A percentile compares a stretch with the other conserved stretches of the same genome.
Evolutionary conservation across 768 basidiomycete species (phyloP).

Genomic region (Daedaleopsis sinensis): DNA sequence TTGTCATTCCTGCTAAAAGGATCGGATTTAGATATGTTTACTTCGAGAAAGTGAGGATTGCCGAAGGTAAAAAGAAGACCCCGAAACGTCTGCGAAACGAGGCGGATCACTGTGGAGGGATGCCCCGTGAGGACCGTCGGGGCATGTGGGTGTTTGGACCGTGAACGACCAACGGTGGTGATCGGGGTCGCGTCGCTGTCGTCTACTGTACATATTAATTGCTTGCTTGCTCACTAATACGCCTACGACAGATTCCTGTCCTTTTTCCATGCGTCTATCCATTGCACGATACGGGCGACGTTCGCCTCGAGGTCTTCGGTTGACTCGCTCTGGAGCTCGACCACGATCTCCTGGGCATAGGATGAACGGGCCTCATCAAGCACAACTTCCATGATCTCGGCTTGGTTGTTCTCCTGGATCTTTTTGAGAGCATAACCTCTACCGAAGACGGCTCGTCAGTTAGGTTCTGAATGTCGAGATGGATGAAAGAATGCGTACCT

Average conservation of each 20-base stretch:
- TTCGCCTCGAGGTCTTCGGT: slow-evolving; percentile 85
- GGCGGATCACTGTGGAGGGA: slow-evolving; percentile 22
- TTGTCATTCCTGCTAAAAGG: background rate
- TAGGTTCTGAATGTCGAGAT: background rate
- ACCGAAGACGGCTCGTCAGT: slow-evolving; percentile 3
- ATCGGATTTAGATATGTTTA: slow-evolving; percentile 42
- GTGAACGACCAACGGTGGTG: background rate
- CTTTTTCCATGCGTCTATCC: slow-evolving; percentile 78
- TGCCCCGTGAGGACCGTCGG: slow-evolving; percentile 17
- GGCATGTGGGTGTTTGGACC: slow-evolving; percentile 20
- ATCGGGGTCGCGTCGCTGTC: background rate
- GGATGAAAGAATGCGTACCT: slow-evolving; percentile 55
- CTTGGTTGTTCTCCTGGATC: slow-evolving; percentile 97
- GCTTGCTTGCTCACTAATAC: background rate
- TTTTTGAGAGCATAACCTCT: slow-evolving; percentile 90
- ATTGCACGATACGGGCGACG: slow-evolving; percentile 82
- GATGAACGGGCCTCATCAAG: slow-evolving; percentile 86
- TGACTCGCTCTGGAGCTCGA: slow-evolving; percentile 79
- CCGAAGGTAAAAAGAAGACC: slow-evolving; percentile 52
- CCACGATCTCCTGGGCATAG: slow-evolving; percentile 84
- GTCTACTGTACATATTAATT: background rate
- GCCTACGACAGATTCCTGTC: slow-evolving; percentile 20
- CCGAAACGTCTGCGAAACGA: slow-evolving; percentile 43
- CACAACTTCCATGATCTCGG: slow-evolving; percentile 96
- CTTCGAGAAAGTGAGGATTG: slow-evolving; percentile 50